phyloP scores from a whole-genome alignment of 1,284 basidiomycete genomes.

The Cystobasidium pallidum region DNA sequence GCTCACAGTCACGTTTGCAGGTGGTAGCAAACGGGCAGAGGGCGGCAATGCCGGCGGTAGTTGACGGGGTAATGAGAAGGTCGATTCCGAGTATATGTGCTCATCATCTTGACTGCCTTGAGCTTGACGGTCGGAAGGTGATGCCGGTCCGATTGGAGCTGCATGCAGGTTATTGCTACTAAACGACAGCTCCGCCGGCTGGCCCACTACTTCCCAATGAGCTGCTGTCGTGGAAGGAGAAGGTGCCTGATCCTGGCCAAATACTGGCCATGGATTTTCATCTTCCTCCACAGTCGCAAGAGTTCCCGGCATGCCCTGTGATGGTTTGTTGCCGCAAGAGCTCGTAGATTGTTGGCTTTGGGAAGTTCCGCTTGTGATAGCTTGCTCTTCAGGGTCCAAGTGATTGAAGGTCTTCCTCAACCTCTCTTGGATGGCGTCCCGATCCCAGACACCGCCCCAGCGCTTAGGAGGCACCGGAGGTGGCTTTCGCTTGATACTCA shows the following conservation, averaged over 20 bases:
- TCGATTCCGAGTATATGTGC: background rate
- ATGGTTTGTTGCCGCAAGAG: background rate
- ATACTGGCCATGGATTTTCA: constrained; percentile 22
- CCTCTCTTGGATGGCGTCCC: constrained; percentile 18
- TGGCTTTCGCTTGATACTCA: constrained; percentile 45
- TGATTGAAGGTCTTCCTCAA: constrained; percentile 12
- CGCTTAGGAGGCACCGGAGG: constrained; percentile 44
- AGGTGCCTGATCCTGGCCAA: background rate
- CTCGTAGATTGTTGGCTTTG: background rate
- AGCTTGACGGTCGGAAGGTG: background rate
- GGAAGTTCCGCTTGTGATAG: background rate
- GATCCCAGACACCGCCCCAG: constrained; percentile 44
- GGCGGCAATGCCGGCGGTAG: background rate
- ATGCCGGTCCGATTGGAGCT: background rate
- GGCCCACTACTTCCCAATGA: constrained; percentile 19
- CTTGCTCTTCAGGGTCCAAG: constrained; percentile 8
- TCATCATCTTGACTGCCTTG: background rate
- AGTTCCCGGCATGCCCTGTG: constrained; percentile 15
- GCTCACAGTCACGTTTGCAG: background rate
- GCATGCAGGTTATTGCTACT: background rate
- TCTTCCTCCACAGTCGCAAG: constrained; percentile 19
- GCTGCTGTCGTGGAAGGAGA: background rate
- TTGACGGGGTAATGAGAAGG: background rate
- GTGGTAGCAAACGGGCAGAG: background rate
- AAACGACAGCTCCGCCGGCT: background rate